Evolutionary conservation across 208 protist genomes (phyloP).

Genomic region (Acanthamoeba sp.): DNA sequence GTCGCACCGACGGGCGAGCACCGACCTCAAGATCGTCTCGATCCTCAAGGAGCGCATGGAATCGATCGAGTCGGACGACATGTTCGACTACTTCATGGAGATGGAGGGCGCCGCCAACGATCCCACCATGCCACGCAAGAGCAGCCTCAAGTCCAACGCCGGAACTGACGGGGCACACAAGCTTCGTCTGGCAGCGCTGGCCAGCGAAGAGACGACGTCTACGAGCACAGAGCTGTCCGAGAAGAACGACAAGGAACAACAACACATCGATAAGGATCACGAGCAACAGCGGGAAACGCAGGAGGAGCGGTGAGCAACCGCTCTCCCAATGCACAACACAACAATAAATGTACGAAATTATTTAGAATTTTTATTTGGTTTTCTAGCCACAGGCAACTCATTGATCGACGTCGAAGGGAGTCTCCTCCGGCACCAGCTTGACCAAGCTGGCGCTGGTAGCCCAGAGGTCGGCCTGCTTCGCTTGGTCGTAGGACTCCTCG

Average conservation of each 20-base stretch:
- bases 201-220: not conserved
- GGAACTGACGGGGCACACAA: too few relatives aligned
- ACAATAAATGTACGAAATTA: too few relatives aligned
- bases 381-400: too few relatives aligned
- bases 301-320: not conserved
- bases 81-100: constrained; percentile 27
- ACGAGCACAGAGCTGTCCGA: not conserved
- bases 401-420: not conserved
- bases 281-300: not conserved
- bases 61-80: not conserved
- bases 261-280: not conserved
- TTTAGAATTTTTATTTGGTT: too few relatives aligned
- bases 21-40: constrained; percentile 24
- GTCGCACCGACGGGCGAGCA: not conserved
- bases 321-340: too few relatives aligned
- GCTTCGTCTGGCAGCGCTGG: too few relatives aligned
- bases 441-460: not conserved
- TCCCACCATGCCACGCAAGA: too few relatives aligned
- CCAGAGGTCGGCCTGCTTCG: not conserved
- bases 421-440: not conserved
- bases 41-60: constrained; percentile 58
- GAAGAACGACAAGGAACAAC: not conserved
- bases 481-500: not conserved
- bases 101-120: not conserved
- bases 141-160: too few relatives aligned